Conservation (phyloP, 2,329 filamentous ascomycete species). For the Coleophoma eucalyptorum region DNA sequence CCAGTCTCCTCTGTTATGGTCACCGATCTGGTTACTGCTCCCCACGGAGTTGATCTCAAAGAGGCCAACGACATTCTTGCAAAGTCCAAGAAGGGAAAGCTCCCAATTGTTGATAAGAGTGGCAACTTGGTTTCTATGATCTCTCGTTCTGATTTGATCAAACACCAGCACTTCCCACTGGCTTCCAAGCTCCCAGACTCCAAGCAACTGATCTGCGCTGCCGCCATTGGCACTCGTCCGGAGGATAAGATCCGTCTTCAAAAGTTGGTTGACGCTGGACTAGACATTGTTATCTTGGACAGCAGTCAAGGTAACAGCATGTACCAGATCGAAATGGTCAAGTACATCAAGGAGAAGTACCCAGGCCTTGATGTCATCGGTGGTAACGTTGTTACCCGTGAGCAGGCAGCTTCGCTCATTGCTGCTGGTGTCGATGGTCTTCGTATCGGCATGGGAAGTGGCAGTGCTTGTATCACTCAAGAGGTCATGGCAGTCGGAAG, state of each 20-base stretch:
- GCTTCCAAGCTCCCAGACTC: slow-evolving; percentile 95
- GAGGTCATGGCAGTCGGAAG: slow-evolving; percentile 99
- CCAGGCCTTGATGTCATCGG: slow-evolving; percentile 90
- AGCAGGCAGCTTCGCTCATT: slow-evolving; percentile 90
- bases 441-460: slow-evolving; percentile 97
- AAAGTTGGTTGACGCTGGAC: slow-evolving; percentile 87
- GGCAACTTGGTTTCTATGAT: slow-evolving; percentile 90
- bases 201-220: slow-evolving; percentile 95
- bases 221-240: slow-evolving; percentile 90
- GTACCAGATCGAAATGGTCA: slow-evolving; percentile 98
- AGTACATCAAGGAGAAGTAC: slow-evolving; percentile 86
- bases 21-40: slow-evolving; percentile 86
- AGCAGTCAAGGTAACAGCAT: slow-evolving; percentile 97
- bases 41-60: slow-evolving; percentile 73
- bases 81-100: slow-evolving; percentile 97
- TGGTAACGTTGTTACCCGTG: slow-evolving; percentile 96
- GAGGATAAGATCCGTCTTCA: slow-evolving; percentile 85
- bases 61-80: slow-evolving; percentile 93
- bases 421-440: slow-evolving; percentile 93
- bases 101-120: slow-evolving; percentile 81
- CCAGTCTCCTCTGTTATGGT: slow-evolving; percentile 91
- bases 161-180: slow-evolving; percentile 95
- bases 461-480: slow-evolving; percentile 97
- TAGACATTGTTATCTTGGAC: slow-evolving; percentile 94
- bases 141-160: slow-evolving; percentile 92